Conservation (phyloP, 345 rosid species). For the Syzygium grande region DNA sequence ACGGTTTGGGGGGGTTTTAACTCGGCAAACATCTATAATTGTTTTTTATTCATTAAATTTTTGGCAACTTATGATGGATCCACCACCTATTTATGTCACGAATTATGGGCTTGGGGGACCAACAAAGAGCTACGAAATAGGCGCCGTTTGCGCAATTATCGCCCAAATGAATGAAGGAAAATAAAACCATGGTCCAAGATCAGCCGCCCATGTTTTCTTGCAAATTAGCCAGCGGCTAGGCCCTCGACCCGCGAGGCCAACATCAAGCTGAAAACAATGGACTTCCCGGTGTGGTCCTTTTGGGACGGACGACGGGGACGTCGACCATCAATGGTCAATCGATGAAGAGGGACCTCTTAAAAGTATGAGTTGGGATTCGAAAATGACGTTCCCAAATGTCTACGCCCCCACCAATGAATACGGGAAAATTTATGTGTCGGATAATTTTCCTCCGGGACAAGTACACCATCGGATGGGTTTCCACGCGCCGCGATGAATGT, state of each 20-base stretch:
- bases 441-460: background rate
- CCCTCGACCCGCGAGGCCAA: background rate
- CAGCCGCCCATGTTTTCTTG: background rate
- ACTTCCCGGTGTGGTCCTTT: background rate
- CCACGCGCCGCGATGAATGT: background rate
- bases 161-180: background rate
- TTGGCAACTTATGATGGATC: background rate
- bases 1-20: background rate
- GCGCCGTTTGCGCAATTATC: background rate
- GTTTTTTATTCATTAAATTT: background rate
- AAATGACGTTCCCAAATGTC: background rate
- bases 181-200: background rate
- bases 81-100: background rate
- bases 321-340: background rate
- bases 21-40: background rate
- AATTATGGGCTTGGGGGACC: background rate
- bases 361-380: background rate
- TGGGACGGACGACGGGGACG: background rate
- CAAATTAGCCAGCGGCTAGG: background rate
- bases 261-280: background rate
- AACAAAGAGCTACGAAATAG: background rate
- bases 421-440: background rate
- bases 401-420: background rate
- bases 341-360: background rate
- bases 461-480: background rate